Evolutionary conservation across 352 stramenopile species (phyloP), one percentile per base, ranked within the genome.

Genomic region (Pythium insidiosum): DNA sequence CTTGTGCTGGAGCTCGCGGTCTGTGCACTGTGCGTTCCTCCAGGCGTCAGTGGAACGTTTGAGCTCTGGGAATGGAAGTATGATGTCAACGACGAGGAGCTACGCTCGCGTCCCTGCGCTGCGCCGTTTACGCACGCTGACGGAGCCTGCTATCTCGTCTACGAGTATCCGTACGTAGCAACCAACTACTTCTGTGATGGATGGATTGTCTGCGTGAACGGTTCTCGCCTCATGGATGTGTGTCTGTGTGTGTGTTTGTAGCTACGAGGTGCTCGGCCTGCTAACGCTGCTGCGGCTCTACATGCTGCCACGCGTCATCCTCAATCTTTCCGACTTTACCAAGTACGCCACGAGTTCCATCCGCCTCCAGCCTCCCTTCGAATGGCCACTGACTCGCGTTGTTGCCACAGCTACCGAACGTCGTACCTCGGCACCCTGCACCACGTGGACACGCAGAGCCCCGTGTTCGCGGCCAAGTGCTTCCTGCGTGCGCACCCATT

Each of bases 381-480:
- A n/a, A n/a, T n/a, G n/a, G n/a, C n/a, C n/a, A n/a, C n/a, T n/a
- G n/a, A n/a, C n/a, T n/a, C n/a, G 10, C 34, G 5, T 26, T 43
- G 22, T 2, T 43, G 21, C 15, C 18, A 10, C 24, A 89, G 77
- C 59, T 88, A 84, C 49, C 77, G 66, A 24, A 88, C 76, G 2
- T 82, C 77, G 3, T 90, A 87, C 43, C 46, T 90, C 24, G 77
- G 77, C 2, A 61, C 71, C 4, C 58, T 90, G 29, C 73, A 90
- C 39, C 72, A 82, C 42, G 74, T 90, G 26, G 68, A 90, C 53
- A 85, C 77, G 5, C 64, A 84, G 43, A 84, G 69, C 37, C 78
- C 74, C 9, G 55, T 90, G n/a, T 90, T 90, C 29, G 73, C 74
- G 5, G 70, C 85, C 62, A 90, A 90, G 58, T 90, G 76, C 49